A percentile compares a stretch with the other conserved stretches of the same genome.
These are phyloP conservation scores for Poa annua DNA, from an alignment of 176 grass and related monocot species.

Conservation along the genomic window DNA sequence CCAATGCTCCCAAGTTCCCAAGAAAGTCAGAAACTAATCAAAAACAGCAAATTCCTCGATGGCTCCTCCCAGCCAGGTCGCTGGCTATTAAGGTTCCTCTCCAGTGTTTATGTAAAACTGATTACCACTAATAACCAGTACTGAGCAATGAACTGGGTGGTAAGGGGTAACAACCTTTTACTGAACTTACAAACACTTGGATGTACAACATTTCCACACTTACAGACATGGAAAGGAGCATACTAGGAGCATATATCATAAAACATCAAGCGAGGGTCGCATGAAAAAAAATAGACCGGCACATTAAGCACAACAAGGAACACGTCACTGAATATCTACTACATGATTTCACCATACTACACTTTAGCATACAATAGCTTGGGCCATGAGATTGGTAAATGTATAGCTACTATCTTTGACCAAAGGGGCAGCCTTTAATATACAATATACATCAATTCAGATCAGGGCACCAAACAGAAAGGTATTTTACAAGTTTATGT, in stretches of 20 bases:
- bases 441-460: background rate
- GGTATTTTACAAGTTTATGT: constrained; percentile 8
- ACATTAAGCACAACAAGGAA: constrained; percentile 1
- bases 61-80: too few relatives aligned
- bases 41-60: too few relatives aligned
- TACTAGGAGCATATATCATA: background rate
- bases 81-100: constrained; percentile 28
- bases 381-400: constrained; percentile 10
- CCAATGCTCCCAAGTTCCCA: too few relatives aligned
- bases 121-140: constrained; percentile 23
- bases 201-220: constrained; percentile 4
- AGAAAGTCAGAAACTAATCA: too few relatives aligned
- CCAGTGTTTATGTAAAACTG: constrained; percentile 10
- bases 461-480: constrained; percentile 9
- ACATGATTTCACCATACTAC: background rate
- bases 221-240: constrained; percentile 32
- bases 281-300: constrained; percentile 8
- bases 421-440: background rate
- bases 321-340: background rate
- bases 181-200: background rate
- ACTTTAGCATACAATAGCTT: constrained; percentile 9
- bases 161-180: constrained; percentile 7
- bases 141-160: constrained; percentile 2
- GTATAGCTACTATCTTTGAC: constrained; percentile 28
- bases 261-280: constrained; percentile 1